Base-by-base conservation (phyloP, 768 basidiomycete species). In the Leucosporidium yakuticum region DNA sequence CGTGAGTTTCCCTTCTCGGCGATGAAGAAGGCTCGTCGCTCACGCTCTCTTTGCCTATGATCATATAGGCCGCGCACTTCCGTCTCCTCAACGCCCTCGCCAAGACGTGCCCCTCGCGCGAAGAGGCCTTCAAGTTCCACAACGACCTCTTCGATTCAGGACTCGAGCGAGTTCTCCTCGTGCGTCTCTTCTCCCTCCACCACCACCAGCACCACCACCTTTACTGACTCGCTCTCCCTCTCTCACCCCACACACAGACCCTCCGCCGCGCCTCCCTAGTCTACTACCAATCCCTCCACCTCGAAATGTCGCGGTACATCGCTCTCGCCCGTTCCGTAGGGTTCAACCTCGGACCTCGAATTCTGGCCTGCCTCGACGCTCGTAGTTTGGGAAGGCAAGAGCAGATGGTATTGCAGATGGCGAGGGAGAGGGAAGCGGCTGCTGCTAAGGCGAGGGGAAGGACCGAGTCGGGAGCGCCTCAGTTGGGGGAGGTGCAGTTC, bases 201-300 rank as follows among this genome's bases (percentile, higher is more conserved):
- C 7, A 12, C 17, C 7, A 6, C 20, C 11, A 29, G 8, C 14
- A 1, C n/a, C 15, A 17, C 48, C n/a, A 34, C 15, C 17, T 15
- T 53, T 48, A 4, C 73, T 98, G 94, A 91, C 94, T 54, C 86
- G 91, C 1, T 89, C 95, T 60, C 97, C 54, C 86, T 91, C 1
- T 89, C 95, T 60, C 97, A 97, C 79, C 92, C 96, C 20, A 97
- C 94, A n/a, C 86, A 4, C 73, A 98, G 94, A 91, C 94, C 54
- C 86, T 91, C 1, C 89, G 96, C 60, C 97, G 97, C 79, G 92
- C 96, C 21, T 97, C 94, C 23, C 86, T 88, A 29, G 87, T 88
- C 19, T 97, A 96, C 79, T 99, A 99, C 78, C 91, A 93, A 0
- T 88, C 86, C 4, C 84, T 99, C 2, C 96, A 99, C 78, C 86